These are phyloP conservation scores for Candida sp. DNA, from an alignment of 1,139 yeast species.

Conservation along the genomic window DNA sequence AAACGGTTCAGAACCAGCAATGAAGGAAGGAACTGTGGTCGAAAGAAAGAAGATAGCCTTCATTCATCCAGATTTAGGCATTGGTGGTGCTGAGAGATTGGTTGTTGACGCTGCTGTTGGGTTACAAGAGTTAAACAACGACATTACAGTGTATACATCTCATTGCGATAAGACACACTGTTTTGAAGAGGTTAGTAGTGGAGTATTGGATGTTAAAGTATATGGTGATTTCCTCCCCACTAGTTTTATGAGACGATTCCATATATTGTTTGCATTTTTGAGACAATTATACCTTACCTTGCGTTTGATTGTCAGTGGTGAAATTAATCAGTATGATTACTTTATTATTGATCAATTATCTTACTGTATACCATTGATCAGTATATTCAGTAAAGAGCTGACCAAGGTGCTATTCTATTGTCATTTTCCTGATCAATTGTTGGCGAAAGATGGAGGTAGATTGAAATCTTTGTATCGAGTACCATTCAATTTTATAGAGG, in stretches of 20 bases:
- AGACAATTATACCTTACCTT: slow-evolving; percentile 71
- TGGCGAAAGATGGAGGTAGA: slow-evolving; percentile 50
- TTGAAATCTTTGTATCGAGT: slow-evolving; percentile 65
- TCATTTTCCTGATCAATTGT: slow-evolving; percentile 90
- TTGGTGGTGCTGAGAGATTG: slow-evolving; percentile 94
- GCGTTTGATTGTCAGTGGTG: slow-evolving; percentile 48
- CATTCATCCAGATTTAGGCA: slow-evolving; percentile 94
- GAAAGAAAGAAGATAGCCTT: slow-evolving; percentile 55
- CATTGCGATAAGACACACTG: slow-evolving; percentile 87
- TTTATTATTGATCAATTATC: slow-evolving; percentile 88
- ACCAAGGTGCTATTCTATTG: slow-evolving; percentile 74
- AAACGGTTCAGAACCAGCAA: background rate
- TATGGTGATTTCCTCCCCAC: slow-evolving; percentile 86
- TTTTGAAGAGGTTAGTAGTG: slow-evolving; percentile 78
- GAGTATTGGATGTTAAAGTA: slow-evolving; percentile 58
- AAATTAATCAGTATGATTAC: slow-evolving; percentile 55
- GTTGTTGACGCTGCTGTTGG: slow-evolving; percentile 96
- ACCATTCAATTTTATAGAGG: slow-evolving; percentile 83
- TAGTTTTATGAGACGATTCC: slow-evolving; percentile 58
- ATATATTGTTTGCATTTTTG: slow-evolving; percentile 77
- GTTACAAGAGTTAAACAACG: slow-evolving; percentile 64
- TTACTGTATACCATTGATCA: slow-evolving; percentile 75
- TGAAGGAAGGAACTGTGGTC: background rate
- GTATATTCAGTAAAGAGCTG: slow-evolving; percentile 41
- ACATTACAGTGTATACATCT: slow-evolving; percentile 74